Evolutionary conservation across 2,329 filamentous ascomycete genomes (phyloP).

Genomic region (Epichloe bromicola): DNA sequence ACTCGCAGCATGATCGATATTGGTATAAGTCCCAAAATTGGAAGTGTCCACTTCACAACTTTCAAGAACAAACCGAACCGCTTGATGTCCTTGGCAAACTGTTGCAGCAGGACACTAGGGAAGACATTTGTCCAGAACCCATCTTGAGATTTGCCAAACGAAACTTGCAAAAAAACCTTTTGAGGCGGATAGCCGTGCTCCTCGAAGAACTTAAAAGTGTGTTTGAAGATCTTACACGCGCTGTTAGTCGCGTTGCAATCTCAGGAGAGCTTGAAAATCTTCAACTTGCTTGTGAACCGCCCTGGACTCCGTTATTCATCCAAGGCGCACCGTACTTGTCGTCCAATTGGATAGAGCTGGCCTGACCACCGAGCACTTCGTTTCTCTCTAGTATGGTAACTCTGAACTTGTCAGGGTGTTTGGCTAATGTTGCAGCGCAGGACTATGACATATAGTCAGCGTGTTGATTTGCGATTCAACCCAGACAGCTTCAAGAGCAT

Average conservation of each 20-base stretch:
- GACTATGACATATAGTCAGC: conserved; percentile 26
- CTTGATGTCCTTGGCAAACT: conserved; percentile 42
- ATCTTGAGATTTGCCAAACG: conserved; percentile 45
- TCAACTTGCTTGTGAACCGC: conserved; percentile 29
- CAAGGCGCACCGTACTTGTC: conserved; percentile 42
- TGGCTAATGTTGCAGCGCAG: conserved; percentile 52
- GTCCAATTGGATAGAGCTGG: conserved; percentile 45
- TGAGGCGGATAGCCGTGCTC: conserved; percentile 42
- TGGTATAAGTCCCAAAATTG: conserved; percentile 45
- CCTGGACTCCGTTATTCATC: conserved; percentile 53
- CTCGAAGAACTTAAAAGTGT: conserved; percentile 52
- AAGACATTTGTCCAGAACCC: conserved; percentile 56
- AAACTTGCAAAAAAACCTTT: conserved; percentile 46
- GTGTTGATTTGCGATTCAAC: not conserved
- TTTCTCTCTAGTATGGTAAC: conserved; percentile 49
- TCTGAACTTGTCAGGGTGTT: conserved; percentile 52
- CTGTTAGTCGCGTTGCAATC: not conserved
- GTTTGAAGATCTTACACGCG: conserved; percentile 45
- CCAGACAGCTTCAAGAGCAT: not conserved
- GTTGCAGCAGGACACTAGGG: conserved; percentile 42
- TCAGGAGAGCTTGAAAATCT: not conserved
- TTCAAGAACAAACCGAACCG: conserved; percentile 43
- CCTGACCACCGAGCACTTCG: conserved; percentile 46
- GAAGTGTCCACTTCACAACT: conserved; percentile 45
- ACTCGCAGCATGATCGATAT: conserved; percentile 53